These are phyloP conservation scores for Phytomonas sp. DNA, from an alignment of 208 protist species.

Conservation along the genomic window DNA sequence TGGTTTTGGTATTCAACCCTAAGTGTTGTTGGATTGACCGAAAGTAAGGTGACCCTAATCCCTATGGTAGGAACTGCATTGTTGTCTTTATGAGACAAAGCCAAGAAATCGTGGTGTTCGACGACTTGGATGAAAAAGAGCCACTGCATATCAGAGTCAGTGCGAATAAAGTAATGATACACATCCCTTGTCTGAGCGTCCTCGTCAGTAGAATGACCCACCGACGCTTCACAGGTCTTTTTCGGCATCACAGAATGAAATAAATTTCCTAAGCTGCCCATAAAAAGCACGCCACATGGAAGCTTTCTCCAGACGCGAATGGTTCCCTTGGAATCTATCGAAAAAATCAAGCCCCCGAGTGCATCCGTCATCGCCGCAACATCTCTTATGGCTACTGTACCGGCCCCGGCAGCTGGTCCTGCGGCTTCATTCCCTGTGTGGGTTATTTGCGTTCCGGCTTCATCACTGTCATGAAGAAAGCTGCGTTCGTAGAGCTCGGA, in stretches of 20 bases:
- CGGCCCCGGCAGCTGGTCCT: neutral
- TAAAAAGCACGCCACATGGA: constrained; percentile 49
- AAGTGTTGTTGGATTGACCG: neutral
- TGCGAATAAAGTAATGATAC: neutral
- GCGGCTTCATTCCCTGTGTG: constrained; percentile 15
- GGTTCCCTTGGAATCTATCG: constrained; percentile 35
- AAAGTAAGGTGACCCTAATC: neutral
- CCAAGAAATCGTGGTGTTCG: neutral
- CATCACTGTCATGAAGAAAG: constrained; percentile 14
- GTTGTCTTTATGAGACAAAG: neutral
- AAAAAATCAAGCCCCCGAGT: constrained; percentile 39
- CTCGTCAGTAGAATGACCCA: neutral
- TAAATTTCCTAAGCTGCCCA: constrained; percentile 4
- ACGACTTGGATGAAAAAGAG: neutral
- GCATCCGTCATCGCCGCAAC: constrained; percentile 19
- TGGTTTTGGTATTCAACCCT: neutral
- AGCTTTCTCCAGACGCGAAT: constrained; percentile 68
- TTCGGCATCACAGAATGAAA: neutral
- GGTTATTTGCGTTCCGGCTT: constrained; percentile 21
- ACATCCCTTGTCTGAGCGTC: neutral
- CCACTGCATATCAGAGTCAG: neutral
- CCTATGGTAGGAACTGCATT: neutral
- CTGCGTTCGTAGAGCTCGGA: constrained; percentile 54
- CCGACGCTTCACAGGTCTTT: neutral
- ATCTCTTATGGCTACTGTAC: neutral